Base-by-base conservation (phyloP, 805 yeast genomes). In the Lachancea sp. region DNA sequence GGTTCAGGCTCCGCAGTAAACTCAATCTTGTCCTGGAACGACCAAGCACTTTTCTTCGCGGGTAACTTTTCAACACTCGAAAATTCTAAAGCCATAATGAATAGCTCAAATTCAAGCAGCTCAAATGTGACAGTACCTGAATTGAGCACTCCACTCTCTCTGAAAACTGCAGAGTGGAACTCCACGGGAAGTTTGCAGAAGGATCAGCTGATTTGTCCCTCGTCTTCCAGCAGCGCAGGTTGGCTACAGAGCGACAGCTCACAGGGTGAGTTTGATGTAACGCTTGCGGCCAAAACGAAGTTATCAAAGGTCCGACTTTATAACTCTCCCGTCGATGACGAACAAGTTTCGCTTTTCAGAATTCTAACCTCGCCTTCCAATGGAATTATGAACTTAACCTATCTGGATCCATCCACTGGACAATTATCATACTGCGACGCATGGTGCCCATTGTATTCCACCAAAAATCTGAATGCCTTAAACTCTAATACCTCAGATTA, bases 341-440 rank as follows among this genome's bases (percentile, higher is more conserved):
- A 69, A 25, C 71, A 73, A 42, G 74, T 80, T 5, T 71, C 81
- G 40, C 48, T 73, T 7, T 93, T 90, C 61, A 74, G 96, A 56
- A 68, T 93, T 6, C 68, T 83, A 33, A 81, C 96, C 0, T 66
- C 74, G 44, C 97, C 97, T 0, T 74, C 89, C 11, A 75, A 81
- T 53, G 87, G 97, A 52, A 91, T 91, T 49, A 85, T 93, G 96
- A 93, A 93, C 61, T 63, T 93, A 51, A 79, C 95, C 0, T 93
- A 89, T 57, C 68, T 85, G 18, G 91, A 91, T 58, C 95, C 95
- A 2, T 49, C 59, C 0, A 74, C 87, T 2, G 79, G 82, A 40
- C 65, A 70, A n/a, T 41, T 74, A 2, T 60, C 66, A 13, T 67
- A 68, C 58, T 93, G 99, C 70, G 96, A 89, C 62, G 95, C 96